Evolutionary conservation across 805 yeast species (phyloP), one percentile per base, ranked within the genome.

Genomic region (Wickerhamiella shivajii): DNA sequence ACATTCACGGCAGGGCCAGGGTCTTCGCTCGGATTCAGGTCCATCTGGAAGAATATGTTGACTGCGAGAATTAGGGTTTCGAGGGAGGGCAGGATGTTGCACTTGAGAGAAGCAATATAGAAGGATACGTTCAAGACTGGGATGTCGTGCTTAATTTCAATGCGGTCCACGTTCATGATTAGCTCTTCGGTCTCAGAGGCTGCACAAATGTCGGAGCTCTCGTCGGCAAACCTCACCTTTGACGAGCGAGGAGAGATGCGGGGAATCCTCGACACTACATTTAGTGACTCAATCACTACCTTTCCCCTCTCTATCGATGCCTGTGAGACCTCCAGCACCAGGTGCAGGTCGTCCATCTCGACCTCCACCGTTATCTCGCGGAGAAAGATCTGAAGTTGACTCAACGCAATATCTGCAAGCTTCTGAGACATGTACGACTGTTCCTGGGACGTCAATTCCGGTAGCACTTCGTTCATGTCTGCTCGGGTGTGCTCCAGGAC

Each of bases 401-500:
- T 39, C 17, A 55, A 33, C 6, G 56, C 55, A 9, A 52, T 39
- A 37, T 64, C 68, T 11, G 61, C 65, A 29, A 69, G 31, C 15
- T 35, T 34, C 8, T 51, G 23, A 19, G 49, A 41, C 17, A 55
- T 33, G 8, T 24, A 24, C 20, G 18, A n/a, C 4, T 11, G 14
- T 16, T 19, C 21, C 5, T 29, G 20, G 4, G 9, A 13, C 8
- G 14, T 29, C 18, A 15, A 7, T 8, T 30, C 31, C 8, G 36
- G 34, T 6, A 25, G 42, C 12, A 28, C 37, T 19, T 36, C 24
- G 21, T 38, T 41, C 32, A 39, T 19, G 23, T 35, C 46, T 6
- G 16, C 33, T 19, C 30, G 33, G 18, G 48, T 39, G 2, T 36
- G 36, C 23, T 43, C 48, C 17, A 47, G 28, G 2, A 45, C 24